phyloP scores from a whole-genome alignment of 208 protist species.

The Acanthamoeba rhysodes region DNA sequence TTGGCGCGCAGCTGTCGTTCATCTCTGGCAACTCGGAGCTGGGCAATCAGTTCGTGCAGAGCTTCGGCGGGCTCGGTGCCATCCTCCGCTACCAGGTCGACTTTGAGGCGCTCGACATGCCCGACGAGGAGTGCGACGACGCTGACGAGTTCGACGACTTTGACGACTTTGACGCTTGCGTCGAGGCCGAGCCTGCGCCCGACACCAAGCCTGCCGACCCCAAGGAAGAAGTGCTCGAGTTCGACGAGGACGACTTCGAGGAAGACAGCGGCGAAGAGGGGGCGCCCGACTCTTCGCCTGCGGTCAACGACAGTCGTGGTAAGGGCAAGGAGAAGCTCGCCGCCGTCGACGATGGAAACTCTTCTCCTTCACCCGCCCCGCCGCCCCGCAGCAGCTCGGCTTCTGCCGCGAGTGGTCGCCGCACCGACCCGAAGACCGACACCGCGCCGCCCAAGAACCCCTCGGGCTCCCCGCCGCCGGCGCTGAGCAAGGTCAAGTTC shows the following conservation, averaged over 20 bases:
- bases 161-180: conserved; percentile 2
- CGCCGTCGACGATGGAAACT: neutral
- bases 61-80: conserved; percentile 55
- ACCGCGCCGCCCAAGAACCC: neutral
- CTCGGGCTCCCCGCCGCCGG: neutral
- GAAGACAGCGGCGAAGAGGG: neutral
- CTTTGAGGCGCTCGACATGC: conserved; percentile 23
- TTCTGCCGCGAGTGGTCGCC: neutral
- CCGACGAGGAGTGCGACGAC: neutral
- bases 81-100: conserved; percentile 15
- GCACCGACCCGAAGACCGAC: neutral
- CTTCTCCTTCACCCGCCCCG: no score
- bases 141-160: conserved; percentile 14
- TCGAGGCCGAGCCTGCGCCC: neutral
- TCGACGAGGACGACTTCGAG: neutral
- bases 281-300: neutral
- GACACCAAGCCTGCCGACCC: neutral
- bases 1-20: conserved; percentile 52
- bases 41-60: conserved; percentile 64
- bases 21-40: conserved; percentile 46
- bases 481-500: neutral
- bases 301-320: neutral
- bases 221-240: conserved; percentile 14
- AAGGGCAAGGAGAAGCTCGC: conserved; percentile 6
- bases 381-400: no score